Percentiles rank a stretch among this genome's conserved stretches.
These are phyloP conservation scores for Hypericum perforatum DNA, from an alignment of 345 rosid genomes.

Conservation along the genomic window DNA sequence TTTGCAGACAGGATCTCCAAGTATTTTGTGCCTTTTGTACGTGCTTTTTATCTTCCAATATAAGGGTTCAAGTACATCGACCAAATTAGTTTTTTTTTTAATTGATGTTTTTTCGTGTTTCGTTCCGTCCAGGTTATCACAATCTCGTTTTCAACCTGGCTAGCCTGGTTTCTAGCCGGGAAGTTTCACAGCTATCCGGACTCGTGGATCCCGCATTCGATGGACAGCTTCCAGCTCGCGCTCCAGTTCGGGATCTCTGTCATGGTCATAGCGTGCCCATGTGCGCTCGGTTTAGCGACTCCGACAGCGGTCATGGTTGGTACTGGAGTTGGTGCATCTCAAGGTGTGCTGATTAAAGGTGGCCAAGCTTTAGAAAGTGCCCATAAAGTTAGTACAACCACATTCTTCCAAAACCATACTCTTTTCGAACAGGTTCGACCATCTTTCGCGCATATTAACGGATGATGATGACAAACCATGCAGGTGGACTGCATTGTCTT, in stretches of 20 bases:
- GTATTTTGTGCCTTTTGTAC: slow-evolving; percentile 80
- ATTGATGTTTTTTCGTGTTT: background rate
- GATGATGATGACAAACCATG: slow-evolving; percentile 4
- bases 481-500: slow-evolving; percentile 86
- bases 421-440: too few species aligned
- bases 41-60: background rate
- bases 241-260: slow-evolving; percentile 98
- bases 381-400: slow-evolving; percentile 46
- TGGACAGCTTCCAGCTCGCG: slow-evolving; percentile 90
- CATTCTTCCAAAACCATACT: too few species aligned
- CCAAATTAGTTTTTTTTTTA: background rate
- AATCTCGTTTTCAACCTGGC: slow-evolving; percentile 77
- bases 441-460: too few species aligned
- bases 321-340: slow-evolving; percentile 97
- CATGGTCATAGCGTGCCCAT: slow-evolving; percentile 97
- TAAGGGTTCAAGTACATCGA: background rate
- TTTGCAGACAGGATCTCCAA: slow-evolving; percentile 85
- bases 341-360: slow-evolving; percentile 85
- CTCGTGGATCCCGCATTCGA: slow-evolving; percentile 87
- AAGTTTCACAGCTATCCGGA: slow-evolving; percentile 67
- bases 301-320: slow-evolving; percentile 99
- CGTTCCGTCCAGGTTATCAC: slow-evolving; percentile 51
- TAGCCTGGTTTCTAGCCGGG: slow-evolving; percentile 83
- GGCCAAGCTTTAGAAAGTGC: slow-evolving; percentile 92
- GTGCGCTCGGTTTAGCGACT: slow-evolving; percentile 95